Percentiles rank a stretch among this genome's conserved stretches.
Evolutionary conservation across 371 early-diverging fungal species (phyloP).

Genomic region (Actinomucor elegans): DNA sequence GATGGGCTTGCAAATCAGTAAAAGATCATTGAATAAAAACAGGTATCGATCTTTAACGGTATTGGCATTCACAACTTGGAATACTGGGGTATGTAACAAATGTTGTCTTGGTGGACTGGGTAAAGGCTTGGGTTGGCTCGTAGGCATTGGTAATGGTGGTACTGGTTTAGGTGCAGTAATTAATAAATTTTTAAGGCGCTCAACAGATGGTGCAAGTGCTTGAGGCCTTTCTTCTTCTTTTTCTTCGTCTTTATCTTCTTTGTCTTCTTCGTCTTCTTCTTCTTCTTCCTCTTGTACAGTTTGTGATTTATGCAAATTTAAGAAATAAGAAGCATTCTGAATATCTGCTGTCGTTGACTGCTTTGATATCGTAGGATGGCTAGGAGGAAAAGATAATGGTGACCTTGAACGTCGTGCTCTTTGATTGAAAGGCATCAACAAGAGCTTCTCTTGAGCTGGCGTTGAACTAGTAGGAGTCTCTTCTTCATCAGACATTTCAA

Average conservation of each 20-base stretch:
- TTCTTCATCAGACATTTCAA: slow-evolving; percentile 49
- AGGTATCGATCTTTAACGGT: slow-evolving; percentile 76
- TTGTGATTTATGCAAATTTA: slow-evolving; percentile 1
- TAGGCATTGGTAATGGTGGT: neutral
- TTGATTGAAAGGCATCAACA: slow-evolving; percentile 7
- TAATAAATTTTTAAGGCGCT: slow-evolving; percentile 4
- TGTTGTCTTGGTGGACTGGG: slow-evolving; percentile 55
- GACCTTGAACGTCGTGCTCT: slow-evolving; percentile 16
- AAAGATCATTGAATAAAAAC: slow-evolving; percentile 77
- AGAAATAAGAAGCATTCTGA: neutral
- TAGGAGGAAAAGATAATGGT: slow-evolving; percentile 19
- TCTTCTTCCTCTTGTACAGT: neutral
- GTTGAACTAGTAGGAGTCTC: neutral
- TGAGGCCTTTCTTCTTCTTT: neutral
- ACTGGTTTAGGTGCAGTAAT: neutral
- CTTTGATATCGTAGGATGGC: neutral
- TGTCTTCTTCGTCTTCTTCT: neutral
- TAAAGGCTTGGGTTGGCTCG: slow-evolving; percentile 12
- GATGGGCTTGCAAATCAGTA: slow-evolving; percentile 73
- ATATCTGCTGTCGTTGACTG: neutral
- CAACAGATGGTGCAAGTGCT: neutral
- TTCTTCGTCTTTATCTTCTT: neutral
- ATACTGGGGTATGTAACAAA: slow-evolving; percentile 75
- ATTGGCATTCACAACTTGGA: slow-evolving; percentile 71
- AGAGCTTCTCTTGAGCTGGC: neutral